Percentiles rank a stretch among this genome's conserved stretches.
phyloP scores from a whole-genome alignment of 768 basidiomycete genomes.

The Rhodotorula toruloides region DNA sequence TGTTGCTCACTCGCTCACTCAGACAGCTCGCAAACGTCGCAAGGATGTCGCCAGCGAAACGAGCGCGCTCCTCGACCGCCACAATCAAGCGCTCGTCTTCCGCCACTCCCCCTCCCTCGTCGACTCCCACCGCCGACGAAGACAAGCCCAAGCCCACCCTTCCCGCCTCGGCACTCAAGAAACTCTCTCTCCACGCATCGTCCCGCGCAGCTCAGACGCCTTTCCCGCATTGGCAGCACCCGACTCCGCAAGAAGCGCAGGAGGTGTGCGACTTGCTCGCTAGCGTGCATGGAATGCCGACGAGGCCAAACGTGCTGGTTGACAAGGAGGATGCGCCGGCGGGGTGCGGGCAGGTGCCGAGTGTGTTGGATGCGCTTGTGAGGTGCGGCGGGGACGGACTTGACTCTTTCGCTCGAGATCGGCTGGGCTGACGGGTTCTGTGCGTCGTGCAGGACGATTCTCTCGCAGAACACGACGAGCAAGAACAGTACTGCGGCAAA shows the following conservation, averaged over 20 bases:
- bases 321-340: conserved; percentile 32
- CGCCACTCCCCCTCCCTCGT: background rate
- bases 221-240: conserved; percentile 35
- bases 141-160: background rate
- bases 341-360: conserved; percentile 38
- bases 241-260: conserved; percentile 36
- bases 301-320: conserved; percentile 29
- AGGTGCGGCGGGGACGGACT: too few species aligned
- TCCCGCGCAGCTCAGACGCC: conserved; percentile 20
- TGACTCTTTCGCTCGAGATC: too few species aligned
- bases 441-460: conserved; percentile 37
- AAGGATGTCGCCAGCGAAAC: too few species aligned
- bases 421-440: too few species aligned
- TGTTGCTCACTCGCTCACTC: too few species aligned
- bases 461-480: conserved; percentile 34
- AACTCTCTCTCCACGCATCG: conserved; percentile 2
- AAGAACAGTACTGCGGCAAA: conserved; percentile 18
- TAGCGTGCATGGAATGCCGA: conserved; percentile 37
- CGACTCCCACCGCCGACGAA: background rate
- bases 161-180: conserved; percentile 15
- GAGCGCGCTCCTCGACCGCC: too few species aligned
- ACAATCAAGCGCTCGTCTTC: too few species aligned
- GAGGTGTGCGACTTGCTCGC: conserved; percentile 36
- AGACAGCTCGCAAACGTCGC: too few species aligned
- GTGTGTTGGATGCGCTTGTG: conserved; percentile 40